A percentile compares a stretch with the other conserved stretches of the same genome.
phyloP scores from a whole-genome alignment of 441 rosid species.

The Iberis amara region DNA sequence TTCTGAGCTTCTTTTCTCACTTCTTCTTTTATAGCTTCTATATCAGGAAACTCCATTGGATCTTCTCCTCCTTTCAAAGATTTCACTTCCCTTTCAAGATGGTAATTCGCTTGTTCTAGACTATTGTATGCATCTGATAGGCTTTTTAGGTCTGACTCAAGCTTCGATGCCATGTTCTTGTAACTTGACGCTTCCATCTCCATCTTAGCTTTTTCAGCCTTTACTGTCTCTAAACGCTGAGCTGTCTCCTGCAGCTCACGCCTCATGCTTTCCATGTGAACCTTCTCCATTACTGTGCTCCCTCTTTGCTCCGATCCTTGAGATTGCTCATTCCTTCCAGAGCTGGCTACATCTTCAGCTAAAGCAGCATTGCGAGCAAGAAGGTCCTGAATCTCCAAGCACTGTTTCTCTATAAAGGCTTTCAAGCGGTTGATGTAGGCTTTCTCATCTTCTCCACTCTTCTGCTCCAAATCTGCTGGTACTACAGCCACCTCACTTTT shows the following conservation, averaged over 20 bases:
- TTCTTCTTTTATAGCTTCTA: constrained; percentile 64
- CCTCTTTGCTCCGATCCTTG: constrained; percentile 49
- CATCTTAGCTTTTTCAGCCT: constrained; percentile 60
- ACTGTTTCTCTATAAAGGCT: constrained; percentile 75
- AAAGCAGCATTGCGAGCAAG: constrained; percentile 77
- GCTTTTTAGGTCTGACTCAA: constrained; percentile 79
- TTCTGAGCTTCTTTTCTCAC: constrained; percentile 94
- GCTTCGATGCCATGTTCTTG: constrained; percentile 64
- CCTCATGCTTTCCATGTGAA: constrained; percentile 62
- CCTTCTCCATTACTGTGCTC: constrained; percentile 54
- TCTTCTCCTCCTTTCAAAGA: constrained; percentile 58
- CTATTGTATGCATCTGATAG: constrained; percentile 87
- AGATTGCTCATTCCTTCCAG: constrained; percentile 50
- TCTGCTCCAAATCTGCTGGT: constrained; percentile 83
- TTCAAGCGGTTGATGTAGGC: constrained; percentile 69
- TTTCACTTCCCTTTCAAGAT: constrained; percentile 69
- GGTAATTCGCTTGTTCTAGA: constrained; percentile 74
- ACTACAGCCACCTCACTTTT: constrained; percentile 76
- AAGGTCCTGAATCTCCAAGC: constrained; percentile 88
- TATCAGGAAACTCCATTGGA: constrained; percentile 37
- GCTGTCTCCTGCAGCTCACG: constrained; percentile 80
- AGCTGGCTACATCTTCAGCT: constrained; percentile 80
- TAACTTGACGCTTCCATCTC: constrained; percentile 67
- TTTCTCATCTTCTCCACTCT: constrained; percentile 61
- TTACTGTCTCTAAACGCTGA: constrained; percentile 64